Conservation (phyloP, 345 rosid genomes). For the Schrenkiella parvula region DNA sequence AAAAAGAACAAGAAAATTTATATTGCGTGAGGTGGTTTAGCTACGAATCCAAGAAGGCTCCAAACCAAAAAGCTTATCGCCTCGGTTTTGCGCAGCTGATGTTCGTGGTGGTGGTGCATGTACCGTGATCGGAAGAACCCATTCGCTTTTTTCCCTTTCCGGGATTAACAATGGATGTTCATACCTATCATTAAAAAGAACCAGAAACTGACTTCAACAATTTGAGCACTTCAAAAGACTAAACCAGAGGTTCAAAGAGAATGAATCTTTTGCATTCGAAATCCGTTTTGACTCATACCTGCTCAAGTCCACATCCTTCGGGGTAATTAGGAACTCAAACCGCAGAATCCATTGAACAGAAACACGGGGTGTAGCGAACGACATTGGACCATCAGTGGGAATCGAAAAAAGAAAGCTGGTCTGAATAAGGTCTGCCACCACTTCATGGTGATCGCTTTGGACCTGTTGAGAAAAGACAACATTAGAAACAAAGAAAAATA, state of each 20-base stretch:
- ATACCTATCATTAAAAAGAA: constrained; percentile 44
- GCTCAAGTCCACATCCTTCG: constrained; percentile 69
- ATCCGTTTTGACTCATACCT: constrained; percentile 45
- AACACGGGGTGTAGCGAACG: constrained; percentile 76
- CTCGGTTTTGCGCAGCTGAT: constrained; percentile 44
- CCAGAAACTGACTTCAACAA: constrained; percentile 7
- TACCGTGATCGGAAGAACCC: constrained; percentile 92
- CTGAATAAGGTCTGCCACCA: constrained; percentile 91
- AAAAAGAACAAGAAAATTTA: not conserved
- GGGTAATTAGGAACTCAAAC: constrained; percentile 85
- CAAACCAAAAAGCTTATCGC: constrained; percentile 55
- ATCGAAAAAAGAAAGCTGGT: constrained; percentile 92
- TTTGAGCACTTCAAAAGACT: constrained; percentile 1
- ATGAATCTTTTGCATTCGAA: not conserved
- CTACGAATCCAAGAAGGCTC: constrained; percentile 70
- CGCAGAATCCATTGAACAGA: constrained; percentile 88
- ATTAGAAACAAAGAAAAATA: constrained; percentile 2
- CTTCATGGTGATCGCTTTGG: constrained; percentile 92
- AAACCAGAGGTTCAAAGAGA: not conserved
- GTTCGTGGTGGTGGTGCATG: constrained; percentile 80
- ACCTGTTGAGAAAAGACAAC: constrained; percentile 38
- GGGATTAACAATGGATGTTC: constrained; percentile 87
- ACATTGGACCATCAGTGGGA: constrained; percentile 98
- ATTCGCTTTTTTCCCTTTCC: constrained; percentile 79
- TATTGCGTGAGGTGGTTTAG: constrained; percentile 17